A percentile compares a stretch with the other conserved stretches of the same genome.
Conservation (phyloP, 2,329 filamentous ascomycete species). For the Aspergillus aculeatinus region DNA sequence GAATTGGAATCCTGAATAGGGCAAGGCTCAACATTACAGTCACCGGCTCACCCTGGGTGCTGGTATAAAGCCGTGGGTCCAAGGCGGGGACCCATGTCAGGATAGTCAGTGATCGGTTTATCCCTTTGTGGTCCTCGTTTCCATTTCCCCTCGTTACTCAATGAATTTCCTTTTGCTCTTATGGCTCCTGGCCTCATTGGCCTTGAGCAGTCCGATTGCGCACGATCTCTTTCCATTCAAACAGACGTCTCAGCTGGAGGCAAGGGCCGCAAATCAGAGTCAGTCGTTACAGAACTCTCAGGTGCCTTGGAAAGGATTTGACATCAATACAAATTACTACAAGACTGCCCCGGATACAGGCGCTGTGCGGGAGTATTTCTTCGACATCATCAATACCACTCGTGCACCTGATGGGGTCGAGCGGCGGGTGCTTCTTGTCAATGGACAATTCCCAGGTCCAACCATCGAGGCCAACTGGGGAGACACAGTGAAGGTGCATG, state of each 20-base stretch:
- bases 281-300: neutral
- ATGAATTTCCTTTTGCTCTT: neutral
- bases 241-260: neutral
- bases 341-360: slow-evolving; percentile 19
- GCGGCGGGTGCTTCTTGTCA: slow-evolving; percentile 54
- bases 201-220: neutral
- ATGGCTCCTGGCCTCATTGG: slow-evolving; percentile 1
- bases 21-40: neutral
- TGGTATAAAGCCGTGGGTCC: neutral
- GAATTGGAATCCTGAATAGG: neutral
- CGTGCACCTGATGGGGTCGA: slow-evolving; percentile 29
- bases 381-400: slow-evolving; percentile 17
- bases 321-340: slow-evolving; percentile 37
- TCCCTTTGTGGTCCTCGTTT: neutral
- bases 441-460: slow-evolving; percentile 67
- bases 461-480: slow-evolving; percentile 65
- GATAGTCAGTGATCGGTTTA: neutral
- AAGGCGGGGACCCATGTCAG: neutral
- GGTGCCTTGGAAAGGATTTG: slow-evolving; percentile 14
- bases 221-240: neutral
- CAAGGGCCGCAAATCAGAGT: neutral
- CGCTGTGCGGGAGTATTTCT: slow-evolving; percentile 19
- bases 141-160: neutral
- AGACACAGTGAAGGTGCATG: slow-evolving; percentile 55
- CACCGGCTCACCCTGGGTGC: neutral